phyloP scores from a whole-genome alignment of 345 rosid species.

The Odontarrhena argentea region DNA sequence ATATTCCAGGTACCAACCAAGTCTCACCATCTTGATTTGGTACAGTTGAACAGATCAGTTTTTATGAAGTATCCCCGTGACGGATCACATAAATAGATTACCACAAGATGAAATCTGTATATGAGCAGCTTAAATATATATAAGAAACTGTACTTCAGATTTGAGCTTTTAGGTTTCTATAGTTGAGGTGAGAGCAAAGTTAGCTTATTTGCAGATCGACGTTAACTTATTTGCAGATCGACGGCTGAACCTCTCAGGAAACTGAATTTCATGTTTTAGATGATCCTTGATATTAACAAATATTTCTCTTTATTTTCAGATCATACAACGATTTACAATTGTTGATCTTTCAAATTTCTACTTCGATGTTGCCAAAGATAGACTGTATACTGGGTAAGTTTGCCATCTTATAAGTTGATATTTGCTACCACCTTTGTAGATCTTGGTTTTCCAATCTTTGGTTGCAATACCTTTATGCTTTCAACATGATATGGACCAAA shows the following conservation, averaged over 20 bases:
- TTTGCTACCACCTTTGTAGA: not conserved
- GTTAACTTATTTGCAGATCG: constrained; percentile 7
- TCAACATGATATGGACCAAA: constrained; percentile 12
- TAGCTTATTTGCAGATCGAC: constrained; percentile 14
- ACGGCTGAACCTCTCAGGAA: constrained; percentile 21
- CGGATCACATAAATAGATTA: not conserved
- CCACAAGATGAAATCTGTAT: constrained; percentile 11
- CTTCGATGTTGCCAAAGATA: constrained; percentile 93
- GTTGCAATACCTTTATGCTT: constrained; percentile 5
- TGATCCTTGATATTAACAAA: constrained; percentile 2
- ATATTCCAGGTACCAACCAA: constrained; percentile 75
- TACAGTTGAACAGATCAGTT: constrained; percentile 6
- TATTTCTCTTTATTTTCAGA: constrained; percentile 52
- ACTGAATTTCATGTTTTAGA: constrained; percentile 21
- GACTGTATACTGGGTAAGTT: constrained; percentile 91
- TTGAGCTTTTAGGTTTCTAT: constrained; percentile 23
- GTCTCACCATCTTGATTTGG: constrained; percentile 15
- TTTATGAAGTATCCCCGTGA: constrained; percentile 1
- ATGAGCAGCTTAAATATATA: constrained; percentile 1
- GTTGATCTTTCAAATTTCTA: constrained; percentile 94
- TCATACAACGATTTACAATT: constrained; percentile 77
- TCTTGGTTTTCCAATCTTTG: constrained; percentile 7
- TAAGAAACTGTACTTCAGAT: constrained; percentile 4
- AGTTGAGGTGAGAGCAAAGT: constrained; percentile 12
- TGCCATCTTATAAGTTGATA: constrained; percentile 23